These are phyloP conservation scores for Trichoderma sp. DNA, from an alignment of 2,329 filamentous ascomycete species.

Conservation along the genomic window DNA sequence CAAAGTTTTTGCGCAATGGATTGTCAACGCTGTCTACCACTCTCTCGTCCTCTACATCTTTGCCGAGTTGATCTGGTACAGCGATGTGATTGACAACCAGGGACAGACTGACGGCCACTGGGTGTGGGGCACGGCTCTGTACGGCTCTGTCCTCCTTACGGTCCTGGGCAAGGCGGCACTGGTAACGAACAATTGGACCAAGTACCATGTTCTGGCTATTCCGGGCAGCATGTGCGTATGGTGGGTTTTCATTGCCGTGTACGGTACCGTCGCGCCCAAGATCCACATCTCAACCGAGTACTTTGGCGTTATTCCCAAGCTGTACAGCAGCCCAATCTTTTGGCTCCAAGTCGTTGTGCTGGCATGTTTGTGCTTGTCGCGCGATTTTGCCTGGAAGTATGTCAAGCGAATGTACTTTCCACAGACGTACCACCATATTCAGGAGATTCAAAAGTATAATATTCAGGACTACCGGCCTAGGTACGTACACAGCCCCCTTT, in stretches of 20 bases:
- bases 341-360: slow-evolving; percentile 88
- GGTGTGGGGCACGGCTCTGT: slow-evolving; percentile 96
- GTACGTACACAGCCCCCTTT: slow-evolving; percentile 53
- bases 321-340: slow-evolving; percentile 83
- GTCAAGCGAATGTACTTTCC: slow-evolving; percentile 96
- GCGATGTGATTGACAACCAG: slow-evolving; percentile 77
- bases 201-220: slow-evolving; percentile 94
- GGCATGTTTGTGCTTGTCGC: slow-evolving; percentile 77
- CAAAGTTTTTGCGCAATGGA: slow-evolving; percentile 91
- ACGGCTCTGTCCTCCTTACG: slow-evolving; percentile 90
- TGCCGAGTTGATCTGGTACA: slow-evolving; percentile 77
- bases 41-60: slow-evolving; percentile 91
- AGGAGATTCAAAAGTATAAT: slow-evolving; percentile 99
- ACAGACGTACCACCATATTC: slow-evolving; percentile 95
- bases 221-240: slow-evolving; percentile 91
- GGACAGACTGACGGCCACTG: slow-evolving; percentile 88
- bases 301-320: slow-evolving; percentile 75
- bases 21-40: slow-evolving; percentile 93
- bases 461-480: slow-evolving; percentile 97
- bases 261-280: slow-evolving; percentile 83
- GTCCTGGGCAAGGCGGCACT: slow-evolving; percentile 93
- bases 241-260: slow-evolving; percentile 86
- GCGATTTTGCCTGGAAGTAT: slow-evolving; percentile 97
- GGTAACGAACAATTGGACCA: slow-evolving; percentile 98
- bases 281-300: slow-evolving; percentile 82